Evolutionary conservation across 192 early-diverging fungal genomes (phyloP).

Genomic region (Podila epigama): DNA sequence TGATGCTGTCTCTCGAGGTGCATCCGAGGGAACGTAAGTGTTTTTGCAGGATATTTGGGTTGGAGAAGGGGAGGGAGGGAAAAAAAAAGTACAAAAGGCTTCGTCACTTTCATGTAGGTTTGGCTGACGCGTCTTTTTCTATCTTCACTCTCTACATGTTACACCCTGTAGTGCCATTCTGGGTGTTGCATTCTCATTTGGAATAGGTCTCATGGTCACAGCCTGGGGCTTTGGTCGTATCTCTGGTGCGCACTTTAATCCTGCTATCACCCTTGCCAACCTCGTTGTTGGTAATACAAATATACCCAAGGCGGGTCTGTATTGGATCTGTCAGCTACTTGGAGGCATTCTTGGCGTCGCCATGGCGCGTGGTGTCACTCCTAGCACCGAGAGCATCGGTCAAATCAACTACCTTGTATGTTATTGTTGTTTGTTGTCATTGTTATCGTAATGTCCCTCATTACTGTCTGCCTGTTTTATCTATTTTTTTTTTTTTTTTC

Average conservation of each 20-base stretch:
- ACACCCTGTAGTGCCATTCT: slow-evolving; percentile 9
- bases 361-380: slow-evolving; percentile 25
- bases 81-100: too few species aligned
- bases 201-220: slow-evolving; percentile 53
- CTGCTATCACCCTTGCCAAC: slow-evolving; percentile 65
- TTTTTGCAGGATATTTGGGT: too few species aligned
- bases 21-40: slow-evolving; percentile 21
- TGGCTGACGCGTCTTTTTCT: too few species aligned
- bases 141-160: not conserved
- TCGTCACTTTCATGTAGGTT: too few species aligned
- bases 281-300: slow-evolving; percentile 55
- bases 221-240: slow-evolving; percentile 57
- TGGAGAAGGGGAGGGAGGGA: too few species aligned
- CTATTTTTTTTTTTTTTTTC: not conserved
- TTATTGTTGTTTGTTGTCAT: not conserved
- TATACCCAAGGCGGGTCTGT: slow-evolving; percentile 45
- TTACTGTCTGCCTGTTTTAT: not conserved
- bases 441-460: not conserved
- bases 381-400: not conserved
- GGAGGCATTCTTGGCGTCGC: slow-evolving; percentile 60
- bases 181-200: slow-evolving; percentile 53
- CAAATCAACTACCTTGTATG: slow-evolving; percentile 17
- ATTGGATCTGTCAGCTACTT: slow-evolving; percentile 61
- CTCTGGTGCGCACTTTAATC: slow-evolving; percentile 68
- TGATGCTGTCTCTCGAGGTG: slow-evolving; percentile 30